Evolutionary conservation across 768 basidiomycete genomes (phyloP), one percentile per base, ranked within the genome.

Genomic region (Tubosaeta sp.): DNA sequence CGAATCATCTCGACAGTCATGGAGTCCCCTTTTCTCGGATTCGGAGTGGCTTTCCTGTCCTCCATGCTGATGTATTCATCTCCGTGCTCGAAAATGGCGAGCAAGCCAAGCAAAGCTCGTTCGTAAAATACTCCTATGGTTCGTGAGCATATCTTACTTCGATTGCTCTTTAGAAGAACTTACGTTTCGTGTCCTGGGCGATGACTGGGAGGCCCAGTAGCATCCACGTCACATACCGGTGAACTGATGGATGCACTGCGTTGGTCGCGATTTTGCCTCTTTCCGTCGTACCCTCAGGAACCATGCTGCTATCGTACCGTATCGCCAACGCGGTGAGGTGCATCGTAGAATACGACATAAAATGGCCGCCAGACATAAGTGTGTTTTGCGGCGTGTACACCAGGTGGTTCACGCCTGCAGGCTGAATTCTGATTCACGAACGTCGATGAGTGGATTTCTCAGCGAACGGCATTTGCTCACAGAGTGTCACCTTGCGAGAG

Each of bases 391-490:
- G 41, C 0, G 48, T 47, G 11, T 53, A 53, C 0, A 53, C 52
- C 22, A 53, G 27, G 6, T 53, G 52, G 5, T 50, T 57, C 0
- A 1, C 0, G 0, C 52, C 48, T 0, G 48, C 52, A 0, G 52
- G 48, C 19, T 53, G 52, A 2, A 57, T 57, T 6, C 52, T 57
- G 8, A n/a, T n/a, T n/a, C n/a, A n/a, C n/a, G n/a, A n/a, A n/a
- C n/a, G n/a, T n/a, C n/a, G n/a, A n/a, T n/a, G n/a, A n/a, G n/a
- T n/a, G n/a, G n/a, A n/a, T n/a, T n/a, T n/a, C n/a, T n/a, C n/a
- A n/a, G n/a, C n/a, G n/a, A n/a, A n/a, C n/a, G n/a, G n/a, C n/a
- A n/a, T n/a, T n/a, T 29, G 16, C 19, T 6, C 31, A 52, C 51
- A 52, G 12, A 1, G 33, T 52, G 4, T 52, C 26, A 1, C 46